Percentiles rank a stretch among this genome's conserved stretches.
phyloP scores from a whole-genome alignment of 768 basidiomycete species.

The Podaxis sp. region DNA sequence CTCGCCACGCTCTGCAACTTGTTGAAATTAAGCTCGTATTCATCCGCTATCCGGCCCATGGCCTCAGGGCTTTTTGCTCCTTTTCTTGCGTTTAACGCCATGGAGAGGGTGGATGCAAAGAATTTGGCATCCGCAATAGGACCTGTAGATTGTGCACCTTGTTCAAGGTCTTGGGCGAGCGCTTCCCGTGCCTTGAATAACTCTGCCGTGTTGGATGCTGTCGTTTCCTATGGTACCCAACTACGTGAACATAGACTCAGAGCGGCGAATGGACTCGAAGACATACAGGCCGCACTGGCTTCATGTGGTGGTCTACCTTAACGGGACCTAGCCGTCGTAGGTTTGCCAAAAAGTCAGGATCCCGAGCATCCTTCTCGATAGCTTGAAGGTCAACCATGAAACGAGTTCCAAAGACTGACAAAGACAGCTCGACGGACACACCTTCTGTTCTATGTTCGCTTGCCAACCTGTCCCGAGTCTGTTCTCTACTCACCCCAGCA shows the following conservation, averaged over 20 bases:
- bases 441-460: conserved; percentile 55
- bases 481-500: conserved; percentile 11
- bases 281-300: conserved; percentile 5
- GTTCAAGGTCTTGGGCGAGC: background rate
- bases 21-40: conserved; percentile 52
- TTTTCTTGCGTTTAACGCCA: conserved; percentile 8
- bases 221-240: background rate
- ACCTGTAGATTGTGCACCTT: background rate
- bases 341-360: conserved; percentile 71
- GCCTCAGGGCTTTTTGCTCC: conserved; percentile 17
- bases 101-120: background rate
- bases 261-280: background rate
- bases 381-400: conserved; percentile 30
- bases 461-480: conserved; percentile 26
- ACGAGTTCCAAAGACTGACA: background rate
- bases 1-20: conserved; percentile 51
- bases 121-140: background rate
- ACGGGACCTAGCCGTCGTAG: conserved; percentile 66
- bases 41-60: conserved; percentile 50
- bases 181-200: conserved; percentile 4
- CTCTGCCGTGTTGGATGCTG: background rate
- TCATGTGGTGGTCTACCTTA: conserved; percentile 54
- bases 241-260: background rate
- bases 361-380: conserved; percentile 62
- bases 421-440: conserved; percentile 15